Percentiles rank a stretch among this genome's conserved stretches.
Evolutionary conservation across 2,329 filamentous ascomycete species (phyloP).

Genomic region (Alternaria atra): DNA sequence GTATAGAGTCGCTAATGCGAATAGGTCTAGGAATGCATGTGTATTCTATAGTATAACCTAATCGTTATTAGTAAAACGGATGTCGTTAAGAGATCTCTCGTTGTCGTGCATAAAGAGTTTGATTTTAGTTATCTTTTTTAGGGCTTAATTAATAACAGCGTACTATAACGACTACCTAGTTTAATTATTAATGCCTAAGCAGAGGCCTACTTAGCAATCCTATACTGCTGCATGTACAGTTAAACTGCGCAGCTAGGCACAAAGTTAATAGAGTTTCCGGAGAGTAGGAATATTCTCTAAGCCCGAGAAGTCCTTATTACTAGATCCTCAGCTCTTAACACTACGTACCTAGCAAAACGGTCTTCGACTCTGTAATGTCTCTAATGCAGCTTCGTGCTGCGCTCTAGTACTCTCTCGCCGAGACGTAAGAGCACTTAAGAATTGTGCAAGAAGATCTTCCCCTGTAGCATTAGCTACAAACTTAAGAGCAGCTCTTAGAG

Average conservation of each 20-base stretch:
- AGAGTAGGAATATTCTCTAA: constrained; percentile 6
- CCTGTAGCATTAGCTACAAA: background rate
- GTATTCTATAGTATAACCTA: constrained; percentile 12
- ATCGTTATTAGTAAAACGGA: background rate
- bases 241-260: background rate
- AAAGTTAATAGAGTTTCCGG: constrained; percentile 1
- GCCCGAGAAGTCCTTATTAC: background rate
- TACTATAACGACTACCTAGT: constrained; percentile 12
- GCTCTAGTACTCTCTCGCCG: background rate
- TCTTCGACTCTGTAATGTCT: too few relatives aligned
- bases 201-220: background rate
- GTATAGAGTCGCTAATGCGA: constrained; percentile 10
- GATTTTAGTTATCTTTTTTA: constrained; percentile 7
- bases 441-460: constrained; percentile 4
- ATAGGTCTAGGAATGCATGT: constrained; percentile 6
- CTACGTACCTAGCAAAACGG: too few relatives aligned
- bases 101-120: constrained; percentile 6
- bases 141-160: constrained; percentile 6
- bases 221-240: background rate
- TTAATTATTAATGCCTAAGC: constrained; percentile 9
- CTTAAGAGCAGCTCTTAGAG: constrained; percentile 7
- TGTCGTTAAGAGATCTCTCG: constrained; percentile 1
- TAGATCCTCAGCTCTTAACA: too few relatives aligned
- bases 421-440: constrained; percentile 4
- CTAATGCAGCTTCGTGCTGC: too few relatives aligned